Evolutionary conservation across 768 basidiomycete genomes (phyloP), one percentile per base, ranked within the genome.

Genomic region (Solioccasus polychromus): DNA sequence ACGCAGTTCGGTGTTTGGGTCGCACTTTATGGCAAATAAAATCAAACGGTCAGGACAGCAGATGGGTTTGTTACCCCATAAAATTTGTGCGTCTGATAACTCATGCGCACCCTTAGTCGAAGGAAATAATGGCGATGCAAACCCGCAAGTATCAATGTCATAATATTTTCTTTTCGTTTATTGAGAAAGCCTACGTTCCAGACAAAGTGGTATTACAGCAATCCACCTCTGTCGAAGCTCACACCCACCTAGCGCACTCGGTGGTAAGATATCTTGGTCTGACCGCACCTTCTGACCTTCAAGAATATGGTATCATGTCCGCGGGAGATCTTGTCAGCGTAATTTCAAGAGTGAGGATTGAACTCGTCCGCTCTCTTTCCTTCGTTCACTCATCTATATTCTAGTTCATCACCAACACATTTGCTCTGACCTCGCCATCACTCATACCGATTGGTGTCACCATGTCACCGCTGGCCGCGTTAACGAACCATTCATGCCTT

Each of bases 361-460:
- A 31, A 7, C 5, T 23, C 14, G n/a, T 18, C 25, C 23, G 18
- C 15, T 14, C 5, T 4, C 23, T 8, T 37, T 44, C 24, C 11
- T 29, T 42, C 28, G 29, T 57, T 55, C 14, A 39, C 38, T 11
- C 4, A 12, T 25, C 23, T 8, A n/a, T 34, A 14, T 6, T 29
- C 22, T 42, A 98, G 93, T 93, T 97, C 61, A 79, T 82, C 9
- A 88, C 90, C 7, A 99, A 99, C 62, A 85, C 95, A 0, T 88
- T 97, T 59, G 86, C 93, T 0, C 68, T 96, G 9, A 85, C 92
- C 1, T 78, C 85, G 0, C 82, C 88, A 0, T 76, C 87, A 4
- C 71, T 98, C 14, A 77, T 80, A 2, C 86, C 93, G 0, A 72
- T 97, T 28, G 95, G 95, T 6, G 83, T 84, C 2, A 81, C 85